Conservation (phyloP, 2,329 filamentous ascomycete genomes). For the Fusarium sp. region DNA sequence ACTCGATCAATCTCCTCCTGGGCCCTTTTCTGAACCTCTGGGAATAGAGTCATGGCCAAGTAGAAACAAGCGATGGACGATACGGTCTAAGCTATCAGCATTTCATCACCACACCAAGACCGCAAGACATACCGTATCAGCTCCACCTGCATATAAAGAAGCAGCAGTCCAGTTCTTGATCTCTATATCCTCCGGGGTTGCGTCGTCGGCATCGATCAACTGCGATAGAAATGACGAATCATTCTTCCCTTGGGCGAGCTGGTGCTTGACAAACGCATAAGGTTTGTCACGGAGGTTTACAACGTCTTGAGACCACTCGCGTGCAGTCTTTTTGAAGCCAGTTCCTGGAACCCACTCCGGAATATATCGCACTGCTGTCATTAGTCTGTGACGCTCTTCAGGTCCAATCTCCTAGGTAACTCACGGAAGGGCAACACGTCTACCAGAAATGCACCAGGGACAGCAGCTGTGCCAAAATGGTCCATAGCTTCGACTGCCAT, state of each 20-base stretch:
- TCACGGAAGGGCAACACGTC: slow-evolving; percentile 36
- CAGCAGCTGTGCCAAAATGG: slow-evolving; percentile 20
- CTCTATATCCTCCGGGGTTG: slow-evolving; percentile 16
- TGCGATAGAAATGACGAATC: slow-evolving; percentile 22
- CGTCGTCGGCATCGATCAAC: slow-evolving; percentile 21
- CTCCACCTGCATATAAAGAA: slow-evolving; percentile 35
- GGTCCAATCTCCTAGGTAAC: background rate
- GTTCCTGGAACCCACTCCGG: slow-evolving; percentile 35
- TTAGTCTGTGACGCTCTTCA: background rate
- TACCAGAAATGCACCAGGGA: slow-evolving; percentile 32
- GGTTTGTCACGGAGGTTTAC: slow-evolving; percentile 16
- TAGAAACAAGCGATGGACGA: slow-evolving; percentile 33
- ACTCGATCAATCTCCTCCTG: slow-evolving; percentile 39
- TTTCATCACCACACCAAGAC: accelerated
- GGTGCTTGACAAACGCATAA: slow-evolving; percentile 32
- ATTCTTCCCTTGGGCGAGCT: slow-evolving; percentile 12
- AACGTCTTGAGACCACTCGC: slow-evolving; percentile 5
- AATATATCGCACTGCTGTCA: slow-evolving; percentile 17
- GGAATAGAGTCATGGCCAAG: slow-evolving; percentile 27
- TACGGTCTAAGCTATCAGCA: slow-evolving; percentile 18
- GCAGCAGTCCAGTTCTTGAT: slow-evolving; percentile 37
- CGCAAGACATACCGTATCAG: slow-evolving; percentile 30
- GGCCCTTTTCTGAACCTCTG: slow-evolving; percentile 26
- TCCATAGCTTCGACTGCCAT: slow-evolving; percentile 36
- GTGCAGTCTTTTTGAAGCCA: slow-evolving; percentile 24